Base-by-base conservation (phyloP, 225 moss, liverwort and hornwort species). In the Thuidium tamariscinum region DNA sequence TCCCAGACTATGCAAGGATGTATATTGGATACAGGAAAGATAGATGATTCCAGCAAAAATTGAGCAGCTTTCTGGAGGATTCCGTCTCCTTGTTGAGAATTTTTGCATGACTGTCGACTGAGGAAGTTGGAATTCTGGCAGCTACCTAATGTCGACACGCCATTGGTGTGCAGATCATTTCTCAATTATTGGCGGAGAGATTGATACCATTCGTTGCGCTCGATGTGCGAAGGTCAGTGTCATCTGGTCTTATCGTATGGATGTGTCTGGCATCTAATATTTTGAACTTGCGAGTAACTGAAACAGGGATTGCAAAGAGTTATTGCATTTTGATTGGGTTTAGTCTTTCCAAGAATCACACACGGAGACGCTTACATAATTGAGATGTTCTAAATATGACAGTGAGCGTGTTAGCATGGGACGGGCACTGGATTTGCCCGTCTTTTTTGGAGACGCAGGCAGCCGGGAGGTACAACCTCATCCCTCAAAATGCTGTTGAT, bases 161-260 rank as follows among this genome's bases (percentile, higher is more conserved):
- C n/a, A 44, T 16, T 79, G 48, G 25, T 87, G 87, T 78, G 64
- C 96, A 99, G 98, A 99, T 99, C 84, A 99, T 99, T 92, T 94
- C 94, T 39, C 98, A 98, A 88, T 95, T 98, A 77, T 86, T 98
- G 91, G 92, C 98, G 6, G 98, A 99, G 71, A 94, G 98, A 66
- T 89, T 99, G 92, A 99, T 99, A 85, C 98, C 98, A 77, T 97
- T 97, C 83, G 98, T 99, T 64, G 98, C 97, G 57, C 92, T 99
- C 17, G 98, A 99, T 91, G 97, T 97, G 73, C 94, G 98, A 82
- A 99, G 98, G 98, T 99, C 83, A 57, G 86, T 90, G 66, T 46
- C 83, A 66, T n/a, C 67, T 81, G 51, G 14, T 67, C 51, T n/a
- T 64, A 37, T 85, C 30, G 12, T 3, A 49, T 73, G 59, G 30